Conservation (phyloP, 176 grass and related monocot genomes). For the Panicum miliaceum region DNA sequence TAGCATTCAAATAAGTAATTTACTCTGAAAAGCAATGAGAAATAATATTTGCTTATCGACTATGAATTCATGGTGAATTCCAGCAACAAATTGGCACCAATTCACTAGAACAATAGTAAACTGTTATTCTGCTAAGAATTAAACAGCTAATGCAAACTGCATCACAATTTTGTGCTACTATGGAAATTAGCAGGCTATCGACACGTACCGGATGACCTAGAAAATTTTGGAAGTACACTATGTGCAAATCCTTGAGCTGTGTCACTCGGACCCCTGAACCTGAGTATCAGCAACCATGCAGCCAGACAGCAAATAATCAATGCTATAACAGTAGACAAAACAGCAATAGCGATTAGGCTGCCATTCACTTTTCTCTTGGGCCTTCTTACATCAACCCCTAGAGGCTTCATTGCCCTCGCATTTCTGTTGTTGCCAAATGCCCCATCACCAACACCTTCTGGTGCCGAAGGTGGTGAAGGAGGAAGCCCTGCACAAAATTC, state of each 20-base stretch:
- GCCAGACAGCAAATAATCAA: conserved; percentile 68
- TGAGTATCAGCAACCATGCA: conserved; percentile 72
- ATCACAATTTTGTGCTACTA: not conserved
- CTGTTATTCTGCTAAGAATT: conserved; percentile 5
- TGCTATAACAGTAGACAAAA: conserved; percentile 73
- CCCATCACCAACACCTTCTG: conserved; percentile 52
- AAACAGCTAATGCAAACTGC: conserved; percentile 20
- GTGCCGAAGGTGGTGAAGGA: conserved; percentile 78
- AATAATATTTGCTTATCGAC: not conserved
- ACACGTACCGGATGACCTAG: conserved; percentile 81
- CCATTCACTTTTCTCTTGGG: conserved; percentile 63
- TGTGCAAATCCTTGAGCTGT: conserved; percentile 55
- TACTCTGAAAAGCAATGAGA: not conserved
- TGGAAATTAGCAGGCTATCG: not conserved
- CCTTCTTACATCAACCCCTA: conserved; percentile 73
- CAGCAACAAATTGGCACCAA: not conserved
- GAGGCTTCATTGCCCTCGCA: conserved; percentile 81
- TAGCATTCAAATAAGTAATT: conserved; percentile 19
- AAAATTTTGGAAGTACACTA: conserved; percentile 57
- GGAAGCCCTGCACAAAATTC: conserved; percentile 81
- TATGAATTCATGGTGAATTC: conserved; percentile 25
- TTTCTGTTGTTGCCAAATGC: conserved; percentile 66
- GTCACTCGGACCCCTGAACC: conserved; percentile 52
- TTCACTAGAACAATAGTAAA: conserved; percentile 8
- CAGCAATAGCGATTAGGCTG: conserved; percentile 68